Evolutionary conservation across 331 rosid species (phyloP).

Genomic region (Erythrophleum ivorense): DNA sequence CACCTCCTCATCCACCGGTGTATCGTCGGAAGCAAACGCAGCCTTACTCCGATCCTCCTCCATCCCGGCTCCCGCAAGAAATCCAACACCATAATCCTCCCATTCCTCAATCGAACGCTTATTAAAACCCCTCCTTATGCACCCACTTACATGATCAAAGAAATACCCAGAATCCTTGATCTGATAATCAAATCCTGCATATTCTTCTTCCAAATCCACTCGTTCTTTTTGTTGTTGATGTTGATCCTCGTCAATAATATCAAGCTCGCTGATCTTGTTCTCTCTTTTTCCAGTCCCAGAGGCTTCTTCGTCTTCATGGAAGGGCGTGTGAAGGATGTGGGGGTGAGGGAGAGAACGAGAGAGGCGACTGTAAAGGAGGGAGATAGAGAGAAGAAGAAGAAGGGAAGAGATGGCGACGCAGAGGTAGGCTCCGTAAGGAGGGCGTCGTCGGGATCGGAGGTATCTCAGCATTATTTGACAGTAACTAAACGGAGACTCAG

Average conservation of each 20-base stretch:
- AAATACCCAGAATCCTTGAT: constrained; percentile 53
- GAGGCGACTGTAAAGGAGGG: constrained; percentile 83
- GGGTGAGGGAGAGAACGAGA: constrained; percentile 57
- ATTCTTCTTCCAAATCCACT: constrained; percentile 45
- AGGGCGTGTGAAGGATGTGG: constrained; percentile 36
- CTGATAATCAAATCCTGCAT: constrained; percentile 36
- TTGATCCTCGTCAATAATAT: constrained; percentile 52
- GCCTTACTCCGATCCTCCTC: constrained; percentile 58
- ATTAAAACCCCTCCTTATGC: constrained; percentile 62
- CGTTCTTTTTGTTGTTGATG: constrained; percentile 15
- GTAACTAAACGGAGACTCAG: not conserved
- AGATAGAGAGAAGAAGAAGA: constrained; percentile 80
- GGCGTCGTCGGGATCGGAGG: constrained; percentile 70
- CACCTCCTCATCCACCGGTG: constrained; percentile 63
- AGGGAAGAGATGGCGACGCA: constrained; percentile 69
- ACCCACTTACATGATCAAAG: constrained; percentile 74
- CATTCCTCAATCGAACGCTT: constrained; percentile 56
- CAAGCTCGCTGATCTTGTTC: constrained; percentile 81
- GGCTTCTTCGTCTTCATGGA: constrained; percentile 46
- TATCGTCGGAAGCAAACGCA: constrained; percentile 81
- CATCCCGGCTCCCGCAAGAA: constrained; percentile 39
- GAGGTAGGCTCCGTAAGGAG: constrained; percentile 62
- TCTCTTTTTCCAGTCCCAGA: constrained; percentile 41
- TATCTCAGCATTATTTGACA: constrained; percentile 49
- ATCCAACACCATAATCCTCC: constrained; percentile 54